Evolutionary conservation across 140 eudicot genomes (phyloP), one percentile per base, ranked within the genome.

Genomic region (Bidens hawaiensis): DNA sequence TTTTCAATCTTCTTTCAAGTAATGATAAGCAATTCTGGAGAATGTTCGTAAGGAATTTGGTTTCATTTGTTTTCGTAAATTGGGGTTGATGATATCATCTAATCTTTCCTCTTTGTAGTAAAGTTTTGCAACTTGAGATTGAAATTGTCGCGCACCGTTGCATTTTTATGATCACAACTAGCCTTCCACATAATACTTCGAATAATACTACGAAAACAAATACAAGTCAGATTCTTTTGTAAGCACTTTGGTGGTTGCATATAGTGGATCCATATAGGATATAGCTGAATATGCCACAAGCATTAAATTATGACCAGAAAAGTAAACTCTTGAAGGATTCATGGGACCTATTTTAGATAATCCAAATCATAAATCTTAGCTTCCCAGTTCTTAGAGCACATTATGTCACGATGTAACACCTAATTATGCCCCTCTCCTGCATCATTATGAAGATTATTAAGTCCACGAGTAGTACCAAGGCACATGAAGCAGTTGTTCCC

Each of bases 181-280:
- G 21, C 65, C 70, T 71, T 36, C 65, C 76, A 21, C 76, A 71
- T 8, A 71, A 41, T 23, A 71, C 56, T 50, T 70, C 76, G 51
- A 61, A 71, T 9, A 71, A 14, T 2, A 71, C 38, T 0, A 71
- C 76, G 2, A 64, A 41, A 71, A 62, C 6, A 64, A 62, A 24
- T 62, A 71, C 26, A 63, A 59, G 4, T 71, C 70, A 0, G 70
- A 71, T 22, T 71, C 76, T 51, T 71, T 71, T 26, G 76, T 51
- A 21, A 52, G 42, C 0, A 63, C 23, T 0, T 46, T 51, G 0
- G 65, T 62, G 4, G 14, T 5, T 40, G 5, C 27, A 27, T 27
- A 72, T 28, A 18, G 4, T 0, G 65, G 77, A 72, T 72, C 77
- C 0, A 54, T 13, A 11, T 72, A 72, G 4, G 0, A 54, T 13